Percentiles rank a stretch among this genome's conserved stretches.
Evolutionary conservation across 192 early-diverging fungal genomes (phyloP).

Genomic region (Coemansia sp.): DNA sequence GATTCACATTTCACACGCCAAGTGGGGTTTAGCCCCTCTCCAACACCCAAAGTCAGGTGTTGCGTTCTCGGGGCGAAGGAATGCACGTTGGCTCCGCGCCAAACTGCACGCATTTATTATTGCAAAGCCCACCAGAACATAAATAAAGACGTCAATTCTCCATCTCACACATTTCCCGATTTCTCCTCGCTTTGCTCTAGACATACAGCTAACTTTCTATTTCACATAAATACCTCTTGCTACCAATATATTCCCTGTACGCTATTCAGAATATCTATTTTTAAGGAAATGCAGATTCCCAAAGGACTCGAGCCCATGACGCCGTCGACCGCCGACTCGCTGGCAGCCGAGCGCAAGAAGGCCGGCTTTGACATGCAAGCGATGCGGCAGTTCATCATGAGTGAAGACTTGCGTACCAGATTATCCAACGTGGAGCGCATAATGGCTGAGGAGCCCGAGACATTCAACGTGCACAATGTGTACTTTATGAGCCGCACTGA

Average conservation of each 20-base stretch:
- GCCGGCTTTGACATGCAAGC: constrained; percentile 65
- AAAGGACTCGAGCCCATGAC: constrained; percentile 29
- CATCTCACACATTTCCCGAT: too few species aligned
- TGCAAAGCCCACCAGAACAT: too few species aligned
- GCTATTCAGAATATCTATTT: background rate
- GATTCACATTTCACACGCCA: constrained; percentile 1
- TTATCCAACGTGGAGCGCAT: constrained; percentile 60
- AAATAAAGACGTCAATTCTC: too few species aligned
- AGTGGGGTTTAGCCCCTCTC: background rate
- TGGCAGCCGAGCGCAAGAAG: constrained; percentile 66
- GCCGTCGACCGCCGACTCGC: constrained; percentile 44
- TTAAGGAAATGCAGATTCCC: constrained; percentile 32
- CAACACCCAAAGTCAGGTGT: background rate
- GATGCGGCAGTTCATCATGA: constrained; percentile 68
- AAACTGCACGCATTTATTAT: background rate
- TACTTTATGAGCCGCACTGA: constrained; percentile 74
- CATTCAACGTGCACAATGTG: constrained; percentile 66
- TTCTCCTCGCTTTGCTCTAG: background rate
- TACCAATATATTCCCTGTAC: background rate
- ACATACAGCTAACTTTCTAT: background rate
- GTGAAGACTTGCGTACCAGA: constrained; percentile 60
- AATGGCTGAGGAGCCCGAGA: constrained; percentile 65
- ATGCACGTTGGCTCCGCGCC: background rate
- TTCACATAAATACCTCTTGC: background rate
- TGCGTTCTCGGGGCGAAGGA: background rate